These are phyloP conservation scores for Manihot esculenta DNA, from an alignment of 441 rosid species.

Conservation along the genomic window DNA sequence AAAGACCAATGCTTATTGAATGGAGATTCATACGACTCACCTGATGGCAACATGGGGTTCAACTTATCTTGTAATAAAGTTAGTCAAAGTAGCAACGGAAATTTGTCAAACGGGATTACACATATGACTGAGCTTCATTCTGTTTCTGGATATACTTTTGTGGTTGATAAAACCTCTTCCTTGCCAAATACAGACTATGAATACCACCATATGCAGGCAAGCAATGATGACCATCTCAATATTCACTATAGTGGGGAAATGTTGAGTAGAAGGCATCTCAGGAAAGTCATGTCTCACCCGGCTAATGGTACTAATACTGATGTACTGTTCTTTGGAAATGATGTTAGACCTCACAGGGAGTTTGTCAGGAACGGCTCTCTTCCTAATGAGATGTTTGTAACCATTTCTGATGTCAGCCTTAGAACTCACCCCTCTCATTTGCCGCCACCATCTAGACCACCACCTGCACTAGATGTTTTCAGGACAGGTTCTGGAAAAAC, in stretches of 20 bases:
- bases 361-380: constrained; percentile 41
- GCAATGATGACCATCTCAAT: constrained; percentile 34
- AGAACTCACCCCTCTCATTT: constrained; percentile 70
- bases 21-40: constrained; percentile 57
- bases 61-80: constrained; percentile 66
- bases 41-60: constrained; percentile 58
- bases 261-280: constrained; percentile 38
- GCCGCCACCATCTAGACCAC: constrained; percentile 90
- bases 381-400: constrained; percentile 55
- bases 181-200: constrained; percentile 29
- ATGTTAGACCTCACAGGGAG: constrained; percentile 30
- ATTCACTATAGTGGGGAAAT: constrained; percentile 33
- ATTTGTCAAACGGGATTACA: constrained; percentile 41
- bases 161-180: constrained; percentile 49
- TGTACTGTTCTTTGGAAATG: constrained; percentile 32
- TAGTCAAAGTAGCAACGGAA: constrained; percentile 35
- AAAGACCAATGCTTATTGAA: constrained; percentile 49
- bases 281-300: constrained; percentile 52
- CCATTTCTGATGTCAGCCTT: constrained; percentile 77
- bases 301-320: constrained; percentile 21
- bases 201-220: constrained; percentile 26
- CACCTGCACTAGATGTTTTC: constrained; percentile 46
- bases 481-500: constrained; percentile 34
- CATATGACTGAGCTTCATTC: constrained; percentile 45
- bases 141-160: constrained; percentile 54